Evolutionary conservation across 2,329 filamentous ascomycete genomes (phyloP).

Genomic region (Gnomoniopsis smithogilvyi): DNA sequence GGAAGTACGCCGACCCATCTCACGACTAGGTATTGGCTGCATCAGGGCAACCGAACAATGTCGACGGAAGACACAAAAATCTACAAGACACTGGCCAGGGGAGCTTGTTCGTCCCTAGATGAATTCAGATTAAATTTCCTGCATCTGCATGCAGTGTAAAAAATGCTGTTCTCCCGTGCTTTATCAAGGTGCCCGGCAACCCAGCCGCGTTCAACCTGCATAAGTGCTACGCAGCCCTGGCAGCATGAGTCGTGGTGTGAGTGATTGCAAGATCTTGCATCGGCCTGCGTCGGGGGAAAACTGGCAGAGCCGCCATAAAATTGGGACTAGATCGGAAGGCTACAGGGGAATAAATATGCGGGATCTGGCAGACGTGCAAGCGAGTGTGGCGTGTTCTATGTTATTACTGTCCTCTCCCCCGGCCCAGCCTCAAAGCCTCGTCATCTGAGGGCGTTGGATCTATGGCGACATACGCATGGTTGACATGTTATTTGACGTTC

Average conservation of each 20-base stretch:
- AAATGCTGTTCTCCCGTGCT: neutral
- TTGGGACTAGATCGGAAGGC: neutral
- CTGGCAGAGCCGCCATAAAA: neutral
- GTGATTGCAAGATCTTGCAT: neutral
- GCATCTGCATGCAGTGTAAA: neutral
- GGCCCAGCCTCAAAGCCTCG: neutral
- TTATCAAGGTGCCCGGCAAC: neutral
- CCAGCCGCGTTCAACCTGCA: neutral
- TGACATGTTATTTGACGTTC: neutral
- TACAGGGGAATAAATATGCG: neutral
- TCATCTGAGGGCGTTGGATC: neutral
- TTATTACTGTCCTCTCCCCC: constrained; percentile 6
- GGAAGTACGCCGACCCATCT: neutral
- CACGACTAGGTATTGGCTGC: neutral
- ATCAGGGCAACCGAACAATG: neutral
- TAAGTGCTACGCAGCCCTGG: neutral
- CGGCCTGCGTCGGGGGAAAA: neutral
- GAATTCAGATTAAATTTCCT: neutral
- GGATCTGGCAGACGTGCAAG: constrained; percentile 4
- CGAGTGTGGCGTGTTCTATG: neutral
- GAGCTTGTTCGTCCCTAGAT: neutral
- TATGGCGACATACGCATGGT: neutral
- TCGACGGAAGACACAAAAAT: neutral
- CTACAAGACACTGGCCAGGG: neutral
- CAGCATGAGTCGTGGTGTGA: neutral